Evolutionary conservation across 805 yeast species (phyloP).

Genomic region (Nematodospora valgi): DNA sequence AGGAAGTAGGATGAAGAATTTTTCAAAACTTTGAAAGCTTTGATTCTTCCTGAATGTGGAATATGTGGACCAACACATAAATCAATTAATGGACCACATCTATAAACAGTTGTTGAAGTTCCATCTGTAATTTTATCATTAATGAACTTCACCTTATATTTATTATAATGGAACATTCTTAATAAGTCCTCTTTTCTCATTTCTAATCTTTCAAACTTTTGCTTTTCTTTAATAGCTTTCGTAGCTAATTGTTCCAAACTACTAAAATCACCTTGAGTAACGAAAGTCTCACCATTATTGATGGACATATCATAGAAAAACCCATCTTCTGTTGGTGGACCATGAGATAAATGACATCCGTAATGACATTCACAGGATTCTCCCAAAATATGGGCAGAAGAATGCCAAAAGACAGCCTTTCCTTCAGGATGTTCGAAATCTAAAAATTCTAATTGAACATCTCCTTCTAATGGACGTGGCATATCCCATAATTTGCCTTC

Average conservation of each 20-base stretch:
- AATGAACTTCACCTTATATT: conserved; percentile 88
- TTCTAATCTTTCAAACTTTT: conserved; percentile 89
- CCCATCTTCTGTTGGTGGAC: conserved; percentile 98
- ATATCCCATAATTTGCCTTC: conserved; percentile 93
- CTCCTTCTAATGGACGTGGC: conserved; percentile 85
- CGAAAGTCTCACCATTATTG: conserved; percentile 63
- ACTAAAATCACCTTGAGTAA: conserved; percentile 79
- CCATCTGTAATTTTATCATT: conserved; percentile 91
- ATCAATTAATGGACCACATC: conserved; percentile 97
- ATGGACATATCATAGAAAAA: conserved; percentile 96
- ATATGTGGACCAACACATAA: conserved; percentile 97
- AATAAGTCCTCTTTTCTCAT: conserved; percentile 88
- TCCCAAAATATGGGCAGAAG: conserved; percentile 96
- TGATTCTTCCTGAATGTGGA: conserved; percentile 95
- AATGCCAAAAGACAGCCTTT: conserved; percentile 96
- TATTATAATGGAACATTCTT: conserved; percentile 92
- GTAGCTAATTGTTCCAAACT: conserved; percentile 83
- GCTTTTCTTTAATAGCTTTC: conserved; percentile 90
- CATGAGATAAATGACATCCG: conserved; percentile 83
- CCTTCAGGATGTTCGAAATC: conserved; percentile 96
- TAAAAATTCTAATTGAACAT: conserved; percentile 67
- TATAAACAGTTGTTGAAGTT: conserved; percentile 91
- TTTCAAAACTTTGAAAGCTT: conserved; percentile 89
- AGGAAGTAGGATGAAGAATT: conserved; percentile 95
- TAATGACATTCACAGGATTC: conserved; percentile 96